A percentile compares a stretch with the other conserved stretches of the same genome.
Evolutionary conservation across 2,329 filamentous ascomycete species (phyloP).

Genomic region (Verticillium longisporum): DNA sequence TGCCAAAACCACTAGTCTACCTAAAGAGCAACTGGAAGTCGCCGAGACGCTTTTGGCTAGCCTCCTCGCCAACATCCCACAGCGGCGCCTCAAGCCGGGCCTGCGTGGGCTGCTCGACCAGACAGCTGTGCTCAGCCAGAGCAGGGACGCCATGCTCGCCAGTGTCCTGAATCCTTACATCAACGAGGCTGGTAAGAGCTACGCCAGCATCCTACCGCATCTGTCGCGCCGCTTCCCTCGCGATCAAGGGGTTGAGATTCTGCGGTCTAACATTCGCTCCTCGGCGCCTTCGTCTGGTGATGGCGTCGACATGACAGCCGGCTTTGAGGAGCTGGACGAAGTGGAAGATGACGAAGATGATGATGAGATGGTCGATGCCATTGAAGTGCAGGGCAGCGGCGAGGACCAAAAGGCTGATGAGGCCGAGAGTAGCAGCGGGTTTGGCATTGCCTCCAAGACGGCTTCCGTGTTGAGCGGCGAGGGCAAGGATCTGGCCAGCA

Average conservation of each 20-base stretch:
- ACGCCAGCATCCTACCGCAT: slow-evolving; percentile 74
- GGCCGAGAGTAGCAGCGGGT: neutral
- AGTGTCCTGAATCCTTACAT: slow-evolving; percentile 75
- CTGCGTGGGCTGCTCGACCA: slow-evolving; percentile 72
- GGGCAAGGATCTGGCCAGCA: slow-evolving; percentile 8
- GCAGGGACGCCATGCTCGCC: slow-evolving; percentile 68
- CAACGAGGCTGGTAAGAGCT: slow-evolving; percentile 54
- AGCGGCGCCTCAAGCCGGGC: slow-evolving; percentile 61
- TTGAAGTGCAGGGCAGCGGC: slow-evolving; percentile 26
- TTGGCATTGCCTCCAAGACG: neutral
- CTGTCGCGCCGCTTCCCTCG: slow-evolving; percentile 59
- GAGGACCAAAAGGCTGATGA: slow-evolving; percentile 19
- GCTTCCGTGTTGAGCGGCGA: slow-evolving; percentile 5
- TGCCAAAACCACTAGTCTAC: slow-evolving; percentile 29
- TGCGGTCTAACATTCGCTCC: slow-evolving; percentile 54
- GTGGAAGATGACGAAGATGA: slow-evolving; percentile 40
- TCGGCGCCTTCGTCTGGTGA: slow-evolving; percentile 10
- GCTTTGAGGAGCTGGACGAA: slow-evolving; percentile 26
- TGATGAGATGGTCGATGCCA: slow-evolving; percentile 17
- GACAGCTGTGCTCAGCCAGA: slow-evolving; percentile 64
- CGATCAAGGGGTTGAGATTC: slow-evolving; percentile 62
- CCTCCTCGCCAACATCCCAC: slow-evolving; percentile 57
- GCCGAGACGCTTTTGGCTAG: slow-evolving; percentile 56
- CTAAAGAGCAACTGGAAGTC: slow-evolving; percentile 41
- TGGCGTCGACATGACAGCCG: slow-evolving; percentile 6